Evolutionary conservation across 495 filamentous ascomycete genomes (phyloP).

Genomic region (Lophiotrema nucula): DNA sequence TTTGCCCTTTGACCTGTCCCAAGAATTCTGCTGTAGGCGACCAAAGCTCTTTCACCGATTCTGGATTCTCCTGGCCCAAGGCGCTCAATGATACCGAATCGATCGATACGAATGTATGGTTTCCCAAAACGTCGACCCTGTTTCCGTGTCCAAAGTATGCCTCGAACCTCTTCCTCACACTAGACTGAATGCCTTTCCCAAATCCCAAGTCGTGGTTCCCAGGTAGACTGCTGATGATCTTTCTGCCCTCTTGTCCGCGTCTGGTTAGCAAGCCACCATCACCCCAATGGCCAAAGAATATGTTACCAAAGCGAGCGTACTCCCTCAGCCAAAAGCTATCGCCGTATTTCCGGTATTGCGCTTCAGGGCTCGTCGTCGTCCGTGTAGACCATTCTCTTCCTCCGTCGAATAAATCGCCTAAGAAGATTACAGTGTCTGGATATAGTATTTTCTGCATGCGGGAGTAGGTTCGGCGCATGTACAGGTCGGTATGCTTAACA

Average conservation of each 20-base stretch:
- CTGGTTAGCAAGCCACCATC: conserved; percentile 31
- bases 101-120: conserved; percentile 91
- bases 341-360: conserved; percentile 72
- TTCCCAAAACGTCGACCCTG: conserved; percentile 82
- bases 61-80: conserved; percentile 52
- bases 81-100: conserved; percentile 87
- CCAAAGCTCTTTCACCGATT: conserved; percentile 56
- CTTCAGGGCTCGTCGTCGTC: conserved; percentile 62
- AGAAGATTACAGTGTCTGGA: conserved; percentile 82
- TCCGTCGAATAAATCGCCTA: conserved; percentile 95
- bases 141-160: conserved; percentile 89
- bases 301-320: conserved; percentile 72
- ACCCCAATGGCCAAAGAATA: conserved; percentile 64
- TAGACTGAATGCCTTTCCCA: conserved; percentile 73
- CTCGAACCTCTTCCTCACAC: conserved; percentile 78
- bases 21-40: conserved; percentile 75
- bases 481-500: conserved; percentile 80
- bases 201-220: conserved; percentile 99
- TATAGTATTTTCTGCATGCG: conserved; percentile 65
- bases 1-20: conserved; percentile 53
- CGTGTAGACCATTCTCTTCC: conserved; percentile 89
- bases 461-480: conserved; percentile 75
- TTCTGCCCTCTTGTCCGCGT: conserved; percentile 47
- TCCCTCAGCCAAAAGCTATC: conserved; percentile 80
- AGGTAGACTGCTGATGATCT: conserved; percentile 76